Evolutionary conservation across 1,284 basidiomycete genomes (phyloP).

Genomic region (Thecaphora thlaspeos): DNA sequence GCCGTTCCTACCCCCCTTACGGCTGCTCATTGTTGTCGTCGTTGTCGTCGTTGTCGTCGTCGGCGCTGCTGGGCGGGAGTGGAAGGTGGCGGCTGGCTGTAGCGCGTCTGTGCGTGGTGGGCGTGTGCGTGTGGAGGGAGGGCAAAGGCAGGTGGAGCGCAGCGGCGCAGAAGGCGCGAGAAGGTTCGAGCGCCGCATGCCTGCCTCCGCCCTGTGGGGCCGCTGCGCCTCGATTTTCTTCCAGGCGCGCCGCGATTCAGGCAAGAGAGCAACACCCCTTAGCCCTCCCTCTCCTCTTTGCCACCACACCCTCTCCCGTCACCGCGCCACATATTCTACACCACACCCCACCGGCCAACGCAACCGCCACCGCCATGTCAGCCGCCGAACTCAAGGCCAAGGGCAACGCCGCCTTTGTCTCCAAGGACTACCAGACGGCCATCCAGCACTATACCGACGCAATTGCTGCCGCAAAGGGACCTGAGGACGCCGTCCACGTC

Average conservation of each 20-base stretch:
- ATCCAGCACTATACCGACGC: constrained; percentile 53
- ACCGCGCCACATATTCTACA: neutral
- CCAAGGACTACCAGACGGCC: constrained; percentile 52
- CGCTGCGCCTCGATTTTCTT: no score
- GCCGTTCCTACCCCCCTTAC: no score
- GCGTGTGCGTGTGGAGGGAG: constrained; percentile 36
- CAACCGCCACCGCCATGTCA: constrained; percentile 31
- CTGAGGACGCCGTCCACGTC: constrained; percentile 65
- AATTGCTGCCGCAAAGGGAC: constrained; percentile 51
- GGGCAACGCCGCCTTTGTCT: constrained; percentile 56
- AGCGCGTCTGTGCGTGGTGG: no score
- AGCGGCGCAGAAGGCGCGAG: constrained; percentile 1
- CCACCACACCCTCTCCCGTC: no score
- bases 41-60: no score
- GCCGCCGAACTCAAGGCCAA: constrained; percentile 55
- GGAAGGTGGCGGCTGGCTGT: no score
- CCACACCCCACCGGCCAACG: neutral
- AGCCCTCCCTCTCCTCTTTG: no score
- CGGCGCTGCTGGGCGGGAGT: no score
- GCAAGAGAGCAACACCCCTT: no score
- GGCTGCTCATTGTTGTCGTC: no score
- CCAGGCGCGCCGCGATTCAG: no score
- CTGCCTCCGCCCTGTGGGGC: neutral
- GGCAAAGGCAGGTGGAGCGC: constrained; percentile 25
- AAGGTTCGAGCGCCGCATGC: neutral